Conservation (phyloP, 2,329 filamentous ascomycete genomes). For the Cladorrhinum sp. region DNA sequence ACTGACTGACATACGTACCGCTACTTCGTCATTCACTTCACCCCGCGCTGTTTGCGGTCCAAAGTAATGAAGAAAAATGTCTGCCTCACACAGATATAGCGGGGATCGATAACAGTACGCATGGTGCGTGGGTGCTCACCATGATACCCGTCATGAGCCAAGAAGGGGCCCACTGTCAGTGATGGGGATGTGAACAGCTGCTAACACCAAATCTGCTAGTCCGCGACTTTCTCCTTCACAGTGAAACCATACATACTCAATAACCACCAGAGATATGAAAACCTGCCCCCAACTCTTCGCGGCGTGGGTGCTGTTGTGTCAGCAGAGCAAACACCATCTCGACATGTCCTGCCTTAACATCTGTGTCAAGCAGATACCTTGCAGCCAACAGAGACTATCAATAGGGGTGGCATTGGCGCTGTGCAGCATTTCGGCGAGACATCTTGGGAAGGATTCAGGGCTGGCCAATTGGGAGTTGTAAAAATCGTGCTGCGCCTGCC, state of each 20-base stretch:
- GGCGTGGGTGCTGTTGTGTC: constrained; percentile 7
- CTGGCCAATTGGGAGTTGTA: constrained; percentile 21
- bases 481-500: constrained; percentile 25
- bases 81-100: background rate
- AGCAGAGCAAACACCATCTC: background rate
- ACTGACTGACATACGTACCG: background rate
- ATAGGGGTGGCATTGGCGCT: constrained; percentile 24
- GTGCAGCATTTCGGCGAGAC: constrained; percentile 14
- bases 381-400: constrained; percentile 20
- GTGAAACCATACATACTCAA: background rate
- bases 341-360: constrained; percentile 15
- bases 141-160: background rate
- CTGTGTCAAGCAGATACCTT: constrained; percentile 3
- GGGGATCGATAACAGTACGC: background rate
- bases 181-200: background rate
- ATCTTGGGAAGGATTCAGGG: constrained; percentile 24
- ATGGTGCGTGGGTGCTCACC: background rate
- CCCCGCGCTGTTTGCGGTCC: too few species aligned
- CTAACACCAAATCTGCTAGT: background rate
- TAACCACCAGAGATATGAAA: background rate
- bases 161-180: background rate
- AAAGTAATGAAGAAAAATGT: background rate
- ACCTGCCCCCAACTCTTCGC: background rate
- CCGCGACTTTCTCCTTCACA: background rate
- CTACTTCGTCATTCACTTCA: background rate